Base-by-base conservation (phyloP, 2,329 filamentous ascomycete species). In the Paraconiothyrium brasiliense region DNA sequence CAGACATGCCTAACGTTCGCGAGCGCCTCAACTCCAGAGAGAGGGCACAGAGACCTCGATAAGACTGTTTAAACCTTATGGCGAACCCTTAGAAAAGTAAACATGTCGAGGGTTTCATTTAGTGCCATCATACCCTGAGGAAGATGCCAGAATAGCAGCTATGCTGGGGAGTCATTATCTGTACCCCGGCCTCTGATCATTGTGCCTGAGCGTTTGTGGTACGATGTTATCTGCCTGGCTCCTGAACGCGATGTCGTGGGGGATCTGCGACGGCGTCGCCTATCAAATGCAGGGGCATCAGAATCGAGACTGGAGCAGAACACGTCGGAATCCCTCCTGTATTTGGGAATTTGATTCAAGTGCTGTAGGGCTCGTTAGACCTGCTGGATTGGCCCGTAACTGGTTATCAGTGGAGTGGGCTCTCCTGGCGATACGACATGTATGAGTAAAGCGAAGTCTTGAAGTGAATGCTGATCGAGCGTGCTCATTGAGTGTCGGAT, bases 241-340 rank as follows among this genome's bases (percentile, higher is more conserved):
- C 16, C 20, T 39, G 49, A 22, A 22, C 5, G 41, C 13, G 35
- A 41, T 44, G 20, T 14, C 35, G 51, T 54, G 51, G 51, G 51
- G 37, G 37, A 54, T 54, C 51, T 30, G 35, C 51, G 7, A 32
- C 24, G 51, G 37, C 51, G 37, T 43, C 35, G 51, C 11, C 51
- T 54, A 32, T 30, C 37, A 39, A 14, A 30, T 54, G 51, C 35
- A 43, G 51, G 51, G 51, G 37, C n/a, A 6, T 30, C 50, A 34
- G 5, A 2, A 41, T 41, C 11, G 6, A 14, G 34, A 27, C 22
- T 22, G 34, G 3, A 27, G 20, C 20, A 27, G n/a, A 4, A 13
- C 11, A 32, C 11, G 20, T 13, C 22, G 20, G 10, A 41, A 39
- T 2, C 14, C 30, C 24, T 6, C 6, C 16, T 39, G 34, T 24